Evolutionary conservation across 2,329 filamentous ascomycete genomes (phyloP).

Genomic region (Orbilia ellipsospora): DNA sequence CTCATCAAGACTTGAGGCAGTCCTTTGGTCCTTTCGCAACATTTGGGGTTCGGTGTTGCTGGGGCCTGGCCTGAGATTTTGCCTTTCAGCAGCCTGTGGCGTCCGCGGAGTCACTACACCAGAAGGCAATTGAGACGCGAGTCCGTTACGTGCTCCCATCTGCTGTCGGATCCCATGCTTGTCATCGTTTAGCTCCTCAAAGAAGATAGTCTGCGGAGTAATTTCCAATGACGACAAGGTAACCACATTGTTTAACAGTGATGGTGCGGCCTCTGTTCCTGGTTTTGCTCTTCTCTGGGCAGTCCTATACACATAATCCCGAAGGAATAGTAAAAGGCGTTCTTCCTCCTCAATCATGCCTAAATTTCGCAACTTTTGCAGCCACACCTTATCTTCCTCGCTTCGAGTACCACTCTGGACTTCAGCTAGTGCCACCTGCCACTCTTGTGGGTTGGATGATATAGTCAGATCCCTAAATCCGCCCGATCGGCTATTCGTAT

Average conservation of each 20-base stretch:
- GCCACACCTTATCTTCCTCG: slow-evolving; percentile 81
- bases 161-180: slow-evolving; percentile 59
- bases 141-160: slow-evolving; percentile 38
- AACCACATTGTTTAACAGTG: slow-evolving; percentile 76
- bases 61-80: slow-evolving; percentile 15
- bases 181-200: slow-evolving; percentile 77
- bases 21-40: slow-evolving; percentile 29
- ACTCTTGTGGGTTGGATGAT: slow-evolving; percentile 42
- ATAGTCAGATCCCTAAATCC: slow-evolving; percentile 31
- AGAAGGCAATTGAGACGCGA: slow-evolving; percentile 31
- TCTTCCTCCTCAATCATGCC: slow-evolving; percentile 87
- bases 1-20: slow-evolving; percentile 44
- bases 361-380: slow-evolving; percentile 83
- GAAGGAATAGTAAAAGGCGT: slow-evolving; percentile 83
- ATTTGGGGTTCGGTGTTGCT: slow-evolving; percentile 20
- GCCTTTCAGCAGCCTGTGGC: slow-evolving; percentile 29
- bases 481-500: slow-evolving; percentile 24
- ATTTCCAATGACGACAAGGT: slow-evolving; percentile 79
- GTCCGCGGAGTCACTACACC: slow-evolving; percentile 35
- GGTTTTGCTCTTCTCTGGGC: slow-evolving; percentile 73
- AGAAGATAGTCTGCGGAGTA: slow-evolving; percentile 88
- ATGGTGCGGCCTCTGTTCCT: slow-evolving; percentile 62
- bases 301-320: slow-evolving; percentile 91
- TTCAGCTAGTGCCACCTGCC: slow-evolving; percentile 46
- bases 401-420: slow-evolving; percentile 27